These are phyloP conservation scores for Cladobotryum protrusum DNA, from an alignment of 2,329 filamentous ascomycete species.

Conservation along the genomic window DNA sequence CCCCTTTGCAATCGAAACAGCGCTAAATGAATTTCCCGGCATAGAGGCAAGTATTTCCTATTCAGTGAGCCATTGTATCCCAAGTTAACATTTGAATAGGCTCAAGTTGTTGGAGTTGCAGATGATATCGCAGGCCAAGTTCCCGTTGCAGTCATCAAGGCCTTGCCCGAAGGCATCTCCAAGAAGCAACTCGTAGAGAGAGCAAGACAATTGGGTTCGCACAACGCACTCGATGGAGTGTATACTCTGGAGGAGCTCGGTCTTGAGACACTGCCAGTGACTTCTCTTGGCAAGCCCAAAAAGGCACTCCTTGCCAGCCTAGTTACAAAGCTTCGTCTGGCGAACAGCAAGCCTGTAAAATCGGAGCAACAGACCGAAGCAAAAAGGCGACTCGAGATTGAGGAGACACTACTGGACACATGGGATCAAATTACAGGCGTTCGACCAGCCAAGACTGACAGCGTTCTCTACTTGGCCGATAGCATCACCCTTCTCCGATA, in stretches of 20 bases:
- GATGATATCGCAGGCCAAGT: constrained; percentile 43
- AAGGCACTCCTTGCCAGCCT: constrained; percentile 30
- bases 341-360: background rate
- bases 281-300: constrained; percentile 39
- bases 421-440: constrained; percentile 27
- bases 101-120: constrained; percentile 36
- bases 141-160: constrained; percentile 37
- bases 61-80: background rate
- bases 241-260: constrained; percentile 37
- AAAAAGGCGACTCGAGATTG: constrained; percentile 8
- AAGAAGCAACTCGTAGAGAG: constrained; percentile 28
- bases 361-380: background rate
- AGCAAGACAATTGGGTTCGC: constrained; percentile 27
- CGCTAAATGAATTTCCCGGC: constrained; percentile 29
- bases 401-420: constrained; percentile 16
- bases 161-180: constrained; percentile 22
- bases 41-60: constrained; percentile 19
- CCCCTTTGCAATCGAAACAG: constrained; percentile 30
- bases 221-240: constrained; percentile 34
- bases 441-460: constrained; percentile 20
- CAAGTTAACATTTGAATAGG: constrained; percentile 17
- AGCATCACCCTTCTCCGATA: constrained; percentile 34
- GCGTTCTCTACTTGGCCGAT: constrained; percentile 25
- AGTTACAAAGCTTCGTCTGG: constrained; percentile 15
- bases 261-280: constrained; percentile 32